Percentiles rank a stretch among this genome's conserved stretches.
These are phyloP conservation scores for Rubus idaeus DNA, from an alignment of 306 rosid genomes.

Conservation along the genomic window DNA sequence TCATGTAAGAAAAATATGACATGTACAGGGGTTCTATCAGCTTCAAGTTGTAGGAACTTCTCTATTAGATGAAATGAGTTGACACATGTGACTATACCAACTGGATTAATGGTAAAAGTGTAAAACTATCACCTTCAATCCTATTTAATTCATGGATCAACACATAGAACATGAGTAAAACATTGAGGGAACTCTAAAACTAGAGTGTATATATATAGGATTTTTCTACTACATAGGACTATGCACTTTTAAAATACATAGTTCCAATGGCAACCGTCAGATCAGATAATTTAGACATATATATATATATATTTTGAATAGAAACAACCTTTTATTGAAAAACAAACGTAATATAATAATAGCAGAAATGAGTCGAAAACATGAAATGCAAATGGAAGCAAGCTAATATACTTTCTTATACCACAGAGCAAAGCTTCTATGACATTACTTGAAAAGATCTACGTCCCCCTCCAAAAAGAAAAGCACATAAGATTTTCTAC, in stretches of 20 bases:
- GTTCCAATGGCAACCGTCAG: too few species aligned
- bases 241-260: too few species aligned
- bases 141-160: neutral
- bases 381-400: neutral
- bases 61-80: neutral
- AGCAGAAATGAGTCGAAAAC: neutral
- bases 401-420: neutral
- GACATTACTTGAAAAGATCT: neutral
- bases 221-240: too few species aligned
- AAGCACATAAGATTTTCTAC: neutral
- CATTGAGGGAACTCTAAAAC: neutral
- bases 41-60: neutral
- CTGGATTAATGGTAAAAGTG: neutral
- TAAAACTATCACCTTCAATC: neutral
- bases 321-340: too few species aligned
- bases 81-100: neutral
- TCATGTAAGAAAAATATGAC: neutral
- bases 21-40: neutral
- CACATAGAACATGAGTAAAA: neutral
- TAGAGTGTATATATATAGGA: too few species aligned
- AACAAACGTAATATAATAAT: neutral
- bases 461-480: neutral
- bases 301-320: too few species aligned
- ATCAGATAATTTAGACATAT: too few species aligned
- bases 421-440: neutral